A percentile compares a stretch with the other conserved stretches of the same genome.
Conservation (phyloP, 2,329 filamentous ascomycete species). For the Colletotrichum sp. region DNA sequence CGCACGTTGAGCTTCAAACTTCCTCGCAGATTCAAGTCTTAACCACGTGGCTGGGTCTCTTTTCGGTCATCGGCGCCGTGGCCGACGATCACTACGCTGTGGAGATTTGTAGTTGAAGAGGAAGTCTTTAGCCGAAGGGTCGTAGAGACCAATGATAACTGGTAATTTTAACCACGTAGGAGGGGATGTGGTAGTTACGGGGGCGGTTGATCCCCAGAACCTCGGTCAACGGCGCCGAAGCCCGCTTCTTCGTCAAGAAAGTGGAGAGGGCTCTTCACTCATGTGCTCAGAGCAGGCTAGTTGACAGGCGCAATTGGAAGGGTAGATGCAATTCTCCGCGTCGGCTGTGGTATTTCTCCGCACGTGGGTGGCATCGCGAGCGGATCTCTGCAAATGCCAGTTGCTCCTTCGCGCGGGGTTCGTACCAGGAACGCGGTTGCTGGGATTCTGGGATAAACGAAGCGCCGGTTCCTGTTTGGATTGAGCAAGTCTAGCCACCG, state of each 20-base stretch:
- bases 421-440: neutral
- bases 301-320: neutral
- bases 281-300: neutral
- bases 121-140: neutral
- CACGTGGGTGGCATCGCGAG: neutral
- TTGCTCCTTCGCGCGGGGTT: neutral
- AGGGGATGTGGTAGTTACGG: neutral
- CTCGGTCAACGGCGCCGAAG: neutral
- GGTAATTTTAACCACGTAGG: neutral
- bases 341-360: neutral
- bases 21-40: neutral
- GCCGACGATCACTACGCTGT: neutral
- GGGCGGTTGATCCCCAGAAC: neutral
- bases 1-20: neutral
- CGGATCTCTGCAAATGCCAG: neutral
- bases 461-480: neutral
- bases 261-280: neutral
- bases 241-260: neutral
- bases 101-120: neutral
- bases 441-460: neutral
- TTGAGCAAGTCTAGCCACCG: neutral
- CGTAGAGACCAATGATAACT: neutral
- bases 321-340: neutral
- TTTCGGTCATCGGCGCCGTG: neutral
- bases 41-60: neutral